Conservation (phyloP, 345 rosid species). For the Sisymbrium irio region DNA sequence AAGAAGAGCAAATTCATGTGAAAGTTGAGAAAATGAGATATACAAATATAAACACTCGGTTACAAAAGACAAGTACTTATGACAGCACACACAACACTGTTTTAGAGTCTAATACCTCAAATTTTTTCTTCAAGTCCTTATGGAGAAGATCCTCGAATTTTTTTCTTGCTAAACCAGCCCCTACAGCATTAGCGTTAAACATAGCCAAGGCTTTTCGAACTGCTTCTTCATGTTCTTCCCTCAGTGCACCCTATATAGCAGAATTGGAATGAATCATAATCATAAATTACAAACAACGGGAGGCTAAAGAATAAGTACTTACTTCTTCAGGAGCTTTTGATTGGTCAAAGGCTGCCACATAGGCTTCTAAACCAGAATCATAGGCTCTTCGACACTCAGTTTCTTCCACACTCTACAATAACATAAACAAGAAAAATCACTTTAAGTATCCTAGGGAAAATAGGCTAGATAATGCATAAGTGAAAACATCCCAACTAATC, state of each 20-base stretch:
- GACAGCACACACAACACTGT: not conserved
- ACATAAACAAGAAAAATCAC: not conserved
- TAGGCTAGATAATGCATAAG: not conserved
- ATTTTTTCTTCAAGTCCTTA: constrained; percentile 73
- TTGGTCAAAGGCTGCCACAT: constrained; percentile 65
- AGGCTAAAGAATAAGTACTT: constrained; percentile 29
- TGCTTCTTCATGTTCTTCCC: constrained; percentile 94
- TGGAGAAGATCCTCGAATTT: constrained; percentile 85
- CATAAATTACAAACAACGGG: constrained; percentile 10
- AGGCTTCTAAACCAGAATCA: constrained; percentile 75
- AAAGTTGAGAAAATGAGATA: not conserved
- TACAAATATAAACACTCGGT: not conserved
- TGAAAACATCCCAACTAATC: not conserved
- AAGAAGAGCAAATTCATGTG: not conserved
- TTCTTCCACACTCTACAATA: constrained; percentile 93
- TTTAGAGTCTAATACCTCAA: constrained; percentile 55
- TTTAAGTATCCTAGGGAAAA: too few relatives aligned
- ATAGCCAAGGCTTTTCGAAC: constrained; percentile 62
- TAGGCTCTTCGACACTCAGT: constrained; percentile 89
- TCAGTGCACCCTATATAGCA: constrained; percentile 58
- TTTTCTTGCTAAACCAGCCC: constrained; percentile 72
- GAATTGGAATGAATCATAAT: constrained; percentile 33
- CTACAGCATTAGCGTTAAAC: constrained; percentile 79
- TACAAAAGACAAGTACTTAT: not conserved
- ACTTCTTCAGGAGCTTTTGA: constrained; percentile 88